Percentiles rank a stretch among this genome's conserved stretches.
phyloP scores from a whole-genome alignment of 2,329 filamentous ascomycete species.

The Penicillium sp. region DNA sequence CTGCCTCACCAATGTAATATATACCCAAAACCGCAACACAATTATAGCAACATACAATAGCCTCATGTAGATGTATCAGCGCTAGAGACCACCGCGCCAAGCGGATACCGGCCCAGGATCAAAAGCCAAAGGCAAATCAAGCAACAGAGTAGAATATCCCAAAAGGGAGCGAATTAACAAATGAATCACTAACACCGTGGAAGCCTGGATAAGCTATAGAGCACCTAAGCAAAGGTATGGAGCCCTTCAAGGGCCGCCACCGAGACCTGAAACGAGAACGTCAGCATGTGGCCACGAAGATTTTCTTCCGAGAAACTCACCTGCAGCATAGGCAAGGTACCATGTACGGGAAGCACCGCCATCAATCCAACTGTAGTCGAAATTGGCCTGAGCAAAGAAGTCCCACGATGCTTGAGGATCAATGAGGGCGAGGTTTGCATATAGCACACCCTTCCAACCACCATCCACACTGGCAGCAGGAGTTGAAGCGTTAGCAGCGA shows the following conservation, averaged over 20 bases:
- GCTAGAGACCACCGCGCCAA: not conserved
- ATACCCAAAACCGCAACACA: not conserved
- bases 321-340: slow-evolving; percentile 76
- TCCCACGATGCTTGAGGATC: slow-evolving; percentile 69
- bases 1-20: not conserved
- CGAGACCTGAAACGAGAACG: not conserved
- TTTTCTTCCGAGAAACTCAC: slow-evolving; percentile 5
- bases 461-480: slow-evolving; percentile 58
- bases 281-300: too few relatives aligned
- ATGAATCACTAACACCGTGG: not conserved
- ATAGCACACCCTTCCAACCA: slow-evolving; percentile 85
- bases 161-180: not conserved
- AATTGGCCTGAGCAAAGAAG: slow-evolving; percentile 70
- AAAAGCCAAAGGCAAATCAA: not conserved
- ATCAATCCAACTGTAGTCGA: slow-evolving; percentile 67
- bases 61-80: not conserved
- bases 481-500: slow-evolving; percentile 67
- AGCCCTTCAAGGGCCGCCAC: not conserved
- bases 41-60: not conserved
- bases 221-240: not conserved
- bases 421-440: slow-evolving; percentile 77
- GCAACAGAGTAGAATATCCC: not conserved
- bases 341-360: slow-evolving; percentile 81
- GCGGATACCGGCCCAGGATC: not conserved
- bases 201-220: not conserved